Evolutionary conservation across 2,329 filamentous ascomycete genomes (phyloP).

Genomic region (Elsinoe arachidis): DNA sequence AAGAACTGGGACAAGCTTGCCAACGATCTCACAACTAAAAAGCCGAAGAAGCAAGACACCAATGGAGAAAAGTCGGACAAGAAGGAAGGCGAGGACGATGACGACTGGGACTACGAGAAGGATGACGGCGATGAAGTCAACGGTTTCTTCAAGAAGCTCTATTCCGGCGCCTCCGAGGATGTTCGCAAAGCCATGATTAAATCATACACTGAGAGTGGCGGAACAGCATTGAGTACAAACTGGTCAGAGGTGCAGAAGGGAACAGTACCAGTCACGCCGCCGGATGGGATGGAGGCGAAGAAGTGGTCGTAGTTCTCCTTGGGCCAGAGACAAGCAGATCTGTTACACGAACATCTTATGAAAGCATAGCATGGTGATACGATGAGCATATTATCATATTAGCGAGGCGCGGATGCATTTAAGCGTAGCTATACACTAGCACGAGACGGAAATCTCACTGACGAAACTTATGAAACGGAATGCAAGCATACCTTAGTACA

Average conservation of each 20-base stretch:
- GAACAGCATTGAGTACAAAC: slow-evolving; percentile 83
- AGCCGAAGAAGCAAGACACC: slow-evolving; percentile 25
- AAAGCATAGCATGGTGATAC: no score
- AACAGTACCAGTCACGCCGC: slow-evolving; percentile 63
- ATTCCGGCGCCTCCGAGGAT: slow-evolving; percentile 66
- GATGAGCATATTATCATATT: no score
- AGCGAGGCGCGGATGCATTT: no score
- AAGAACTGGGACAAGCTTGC: slow-evolving; percentile 89
- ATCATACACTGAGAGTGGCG: slow-evolving; percentile 88
- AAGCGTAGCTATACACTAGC: no score
- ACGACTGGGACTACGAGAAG: slow-evolving; percentile 45
- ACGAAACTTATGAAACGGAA: no score
- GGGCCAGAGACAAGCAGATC: no score
- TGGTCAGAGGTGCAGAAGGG: slow-evolving; percentile 73
- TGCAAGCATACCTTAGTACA: no score
- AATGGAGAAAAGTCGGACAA: slow-evolving; percentile 19
- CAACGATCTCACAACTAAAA: slow-evolving; percentile 38
- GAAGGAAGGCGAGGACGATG: slow-evolving; percentile 30
- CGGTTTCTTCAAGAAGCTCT: slow-evolving; percentile 83
- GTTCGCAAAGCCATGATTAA: slow-evolving; percentile 94
- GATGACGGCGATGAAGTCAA: slow-evolving; percentile 58
- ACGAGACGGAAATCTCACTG: no score
- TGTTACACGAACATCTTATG: no score
- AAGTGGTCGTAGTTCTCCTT: slow-evolving; percentile 45
- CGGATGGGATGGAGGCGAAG: slow-evolving; percentile 69